Evolutionary conservation across 1,139 yeast genomes (phyloP), one percentile per base, ranked within the genome.

Genomic region (Sugiyamaella pinicola): DNA sequence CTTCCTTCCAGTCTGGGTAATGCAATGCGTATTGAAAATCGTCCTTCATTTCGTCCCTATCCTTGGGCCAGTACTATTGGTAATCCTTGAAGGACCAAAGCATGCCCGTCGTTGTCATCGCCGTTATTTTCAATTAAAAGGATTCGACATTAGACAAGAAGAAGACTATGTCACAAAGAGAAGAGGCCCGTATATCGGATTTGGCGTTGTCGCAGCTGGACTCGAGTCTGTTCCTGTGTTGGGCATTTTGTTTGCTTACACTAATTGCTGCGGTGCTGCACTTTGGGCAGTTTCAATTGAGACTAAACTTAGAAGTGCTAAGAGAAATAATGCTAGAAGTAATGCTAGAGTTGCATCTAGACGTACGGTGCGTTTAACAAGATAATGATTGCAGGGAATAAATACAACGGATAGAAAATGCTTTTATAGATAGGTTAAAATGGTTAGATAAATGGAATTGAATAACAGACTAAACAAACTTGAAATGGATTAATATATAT

Each of bases 211-310:
- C 8, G 81, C 88, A 0, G 76, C 81, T 22, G 60, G 78, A 2
- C 69, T 86, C 22, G 91, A 85, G 62, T 69, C 78, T 54, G 71
- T 84, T 10, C 95, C 95, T 1, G 58, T 84, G 18, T 52, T 83
- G 0, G 84, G 84, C 29, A 69, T 83, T 15, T 71, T 83, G 43
- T 84, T 86, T 63, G 73, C 79, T 60, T 85, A 84, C 63, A 83
- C 93, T 9, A 82, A 84, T 64, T 79, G 81, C 4, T 73, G 81
- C 2, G 93, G 89, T 1, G 88, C 87, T 3, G 90, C 91, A 0
- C 69, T 86, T 37, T 86, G 93, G 93, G 88, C 76, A 0, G 65
- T 61, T 3, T 59, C 62, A 10, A 54, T 68, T 29, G 74, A 70
- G 34, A 53, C 52, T 31, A 49, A 48, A 19, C 43, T 49, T 21